Evolutionary conservation across 352 stramenopile genomes (phyloP), one percentile per base, ranked within the genome.

Genomic region (Lagenidium sp.): DNA sequence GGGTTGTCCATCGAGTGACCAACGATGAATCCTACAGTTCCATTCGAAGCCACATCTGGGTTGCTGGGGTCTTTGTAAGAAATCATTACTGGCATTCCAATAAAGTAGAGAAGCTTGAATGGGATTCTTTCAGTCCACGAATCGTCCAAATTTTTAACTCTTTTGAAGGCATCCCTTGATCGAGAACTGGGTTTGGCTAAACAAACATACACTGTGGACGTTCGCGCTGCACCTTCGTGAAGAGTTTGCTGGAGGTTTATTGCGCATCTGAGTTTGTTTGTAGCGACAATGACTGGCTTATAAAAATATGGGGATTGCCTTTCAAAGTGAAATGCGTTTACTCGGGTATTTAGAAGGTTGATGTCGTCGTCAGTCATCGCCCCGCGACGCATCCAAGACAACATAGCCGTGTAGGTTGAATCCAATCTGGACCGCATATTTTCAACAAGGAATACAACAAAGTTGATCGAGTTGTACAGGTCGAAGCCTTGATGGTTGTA

Each of bases 391-490:
- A 41, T 18, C 6, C 36, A 7, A 25, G 5, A 22, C 6, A 41
- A 18, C 11, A 41, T 41, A 21, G 15, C 36, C 12, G 36, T 41
- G 36, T 41, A 41, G 13, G 6, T 5, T 25, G 36, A 6, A 18
- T 41, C 36, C 4, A 21, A 11, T 5, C 36, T 18, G 19, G 8
- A 28, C 28, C 36, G 36, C 36, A 41, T 41, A 15, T 41, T 41
- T 41, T 41, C 36, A 6, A 41, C n/a, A 21, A 41, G 36, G 19
- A 41, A 41, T 10, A 41, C 36, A 6, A 41, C 36, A 21, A 41
- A 22, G 19, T 41, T 41, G 13, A 41, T 41, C 36, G 11, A 21
- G 19, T 7, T 25, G 19, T 41, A 41, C 5, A 41, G 6, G 13
- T 10, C 19, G 13, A 28, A 24, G 5, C 13, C 36, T 18, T 24